phyloP scores from a whole-genome alignment of 768 basidiomycete genomes.

The Mrakia blollopis region DNA sequence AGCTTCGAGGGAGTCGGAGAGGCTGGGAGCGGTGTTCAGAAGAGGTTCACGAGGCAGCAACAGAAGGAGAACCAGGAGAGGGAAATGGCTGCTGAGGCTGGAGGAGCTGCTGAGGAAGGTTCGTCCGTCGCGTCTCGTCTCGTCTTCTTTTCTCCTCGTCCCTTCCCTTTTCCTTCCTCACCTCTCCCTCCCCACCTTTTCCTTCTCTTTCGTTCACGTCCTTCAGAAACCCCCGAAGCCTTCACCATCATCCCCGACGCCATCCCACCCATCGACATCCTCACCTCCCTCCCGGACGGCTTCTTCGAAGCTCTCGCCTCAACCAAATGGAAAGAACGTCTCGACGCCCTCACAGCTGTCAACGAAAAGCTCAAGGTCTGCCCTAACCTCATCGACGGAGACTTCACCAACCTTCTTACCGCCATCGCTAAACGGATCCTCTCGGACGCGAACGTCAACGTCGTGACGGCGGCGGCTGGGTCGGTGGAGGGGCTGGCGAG shows the following conservation, averaged over 20 bases:
- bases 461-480: constrained; percentile 80
- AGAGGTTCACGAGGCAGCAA: constrained; percentile 68
- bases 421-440: constrained; percentile 75
- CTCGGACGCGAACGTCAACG: constrained; percentile 89
- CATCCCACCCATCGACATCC: constrained; percentile 64
- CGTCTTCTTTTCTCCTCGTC: background rate
- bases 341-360: constrained; percentile 74
- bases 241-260: constrained; percentile 53
- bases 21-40: constrained; percentile 72
- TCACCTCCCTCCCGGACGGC: constrained; percentile 66
- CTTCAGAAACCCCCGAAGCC: constrained; percentile 41
- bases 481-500: constrained; percentile 81
- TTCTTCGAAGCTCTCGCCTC: constrained; percentile 73
- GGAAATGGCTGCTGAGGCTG: constrained; percentile 39
- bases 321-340: constrained; percentile 98
- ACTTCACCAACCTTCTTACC: constrained; percentile 68
- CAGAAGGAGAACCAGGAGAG: constrained; percentile 55
- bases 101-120: constrained; percentile 43
- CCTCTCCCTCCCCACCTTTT: too few species aligned
- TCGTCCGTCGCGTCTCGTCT: too few species aligned
- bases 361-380: constrained; percentile 62
- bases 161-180: background rate
- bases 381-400: constrained; percentile 73
- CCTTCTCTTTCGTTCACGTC: too few species aligned
- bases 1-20: constrained; percentile 71